Evolutionary conservation across 2,329 filamentous ascomycete species (phyloP).

Genomic region (Dactylellina drechsleri): DNA sequence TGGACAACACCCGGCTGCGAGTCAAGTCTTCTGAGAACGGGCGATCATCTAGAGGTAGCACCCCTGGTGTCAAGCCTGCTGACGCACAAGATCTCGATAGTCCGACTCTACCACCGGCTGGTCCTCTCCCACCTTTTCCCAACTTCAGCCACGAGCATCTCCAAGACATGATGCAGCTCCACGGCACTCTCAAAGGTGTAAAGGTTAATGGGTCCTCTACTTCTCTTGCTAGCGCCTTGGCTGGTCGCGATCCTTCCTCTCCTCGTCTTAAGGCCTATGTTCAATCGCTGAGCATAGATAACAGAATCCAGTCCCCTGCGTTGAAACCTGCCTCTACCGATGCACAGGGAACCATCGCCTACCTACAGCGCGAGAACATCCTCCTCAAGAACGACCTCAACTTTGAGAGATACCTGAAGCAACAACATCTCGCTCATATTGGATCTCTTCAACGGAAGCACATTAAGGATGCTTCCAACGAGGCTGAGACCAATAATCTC

Average conservation of each 20-base stretch:
- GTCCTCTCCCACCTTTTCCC: slow-evolving; percentile 63
- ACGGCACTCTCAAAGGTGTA: slow-evolving; percentile 67
- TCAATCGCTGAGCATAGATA: slow-evolving; percentile 59
- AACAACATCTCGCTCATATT: slow-evolving; percentile 83
- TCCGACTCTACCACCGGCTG: slow-evolving; percentile 70
- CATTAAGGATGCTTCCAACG: slow-evolving; percentile 78
- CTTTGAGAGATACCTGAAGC: slow-evolving; percentile 84
- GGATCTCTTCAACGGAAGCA: slow-evolving; percentile 79
- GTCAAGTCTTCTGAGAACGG: slow-evolving; percentile 16
- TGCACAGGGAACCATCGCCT: slow-evolving; percentile 63
- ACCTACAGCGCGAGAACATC: slow-evolving; percentile 78
- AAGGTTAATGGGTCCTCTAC: slow-evolving; percentile 45
- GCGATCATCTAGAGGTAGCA: slow-evolving; percentile 40
- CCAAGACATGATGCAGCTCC: slow-evolving; percentile 71
- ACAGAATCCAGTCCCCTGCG: slow-evolving; percentile 58
- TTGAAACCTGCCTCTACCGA: slow-evolving; percentile 59
- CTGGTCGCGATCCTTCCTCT: slow-evolving; percentile 56
- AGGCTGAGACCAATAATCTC: slow-evolving; percentile 83
- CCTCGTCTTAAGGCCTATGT: slow-evolving; percentile 59
- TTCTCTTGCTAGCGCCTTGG: slow-evolving; percentile 41
- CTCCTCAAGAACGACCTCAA: slow-evolving; percentile 81
- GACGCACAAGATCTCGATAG: slow-evolving; percentile 65
- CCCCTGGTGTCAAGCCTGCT: slow-evolving; percentile 40
- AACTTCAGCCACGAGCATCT: slow-evolving; percentile 65
- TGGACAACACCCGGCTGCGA: slow-evolving; percentile 48